A percentile compares a stretch with the other conserved stretches of the same genome.
Conservation (phyloP, 352 stramenopile genomes). For the Globisporangium abappressorium region DNA sequence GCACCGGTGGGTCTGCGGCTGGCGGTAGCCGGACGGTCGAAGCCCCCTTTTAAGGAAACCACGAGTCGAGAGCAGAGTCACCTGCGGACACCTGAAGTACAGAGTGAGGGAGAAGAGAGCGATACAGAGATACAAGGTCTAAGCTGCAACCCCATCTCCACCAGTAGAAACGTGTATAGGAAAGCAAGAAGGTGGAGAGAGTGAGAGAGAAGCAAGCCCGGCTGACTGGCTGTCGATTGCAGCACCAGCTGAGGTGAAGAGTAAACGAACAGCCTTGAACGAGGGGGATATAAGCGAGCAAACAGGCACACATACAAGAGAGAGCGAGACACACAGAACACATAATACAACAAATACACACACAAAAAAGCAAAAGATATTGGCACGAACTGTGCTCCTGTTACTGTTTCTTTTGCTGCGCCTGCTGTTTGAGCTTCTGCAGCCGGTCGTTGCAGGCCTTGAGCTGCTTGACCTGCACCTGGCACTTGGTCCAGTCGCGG, state of each 20-base stretch:
- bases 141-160: neutral
- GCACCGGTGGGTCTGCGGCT: slow-evolving; percentile 18
- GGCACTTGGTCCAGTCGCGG: slow-evolving; percentile 87
- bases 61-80: neutral
- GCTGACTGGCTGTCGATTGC: neutral
- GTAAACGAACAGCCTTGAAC: neutral
- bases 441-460: slow-evolving; percentile 75
- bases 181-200: neutral
- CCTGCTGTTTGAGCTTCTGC: slow-evolving; percentile 34
- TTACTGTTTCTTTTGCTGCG: neutral
- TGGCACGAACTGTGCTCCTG: neutral
- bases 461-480: slow-evolving; percentile 75
- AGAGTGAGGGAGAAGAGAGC: neutral
- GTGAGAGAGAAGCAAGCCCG: neutral
- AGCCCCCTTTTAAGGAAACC: slow-evolving; percentile 49
- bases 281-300: neutral
- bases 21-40: slow-evolving; percentile 60
- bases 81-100: neutral
- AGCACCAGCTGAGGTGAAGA: neutral
- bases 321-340: neutral
- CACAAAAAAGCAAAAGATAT: neutral
- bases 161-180: neutral
- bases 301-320: neutral
- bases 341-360: slow-evolving; percentile 2
- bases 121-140: slow-evolving; percentile 1